Base-by-base conservation (phyloP, 1,284 basidiomycete genomes). In the Cutaneotrichosporon arboriforme region DNA sequence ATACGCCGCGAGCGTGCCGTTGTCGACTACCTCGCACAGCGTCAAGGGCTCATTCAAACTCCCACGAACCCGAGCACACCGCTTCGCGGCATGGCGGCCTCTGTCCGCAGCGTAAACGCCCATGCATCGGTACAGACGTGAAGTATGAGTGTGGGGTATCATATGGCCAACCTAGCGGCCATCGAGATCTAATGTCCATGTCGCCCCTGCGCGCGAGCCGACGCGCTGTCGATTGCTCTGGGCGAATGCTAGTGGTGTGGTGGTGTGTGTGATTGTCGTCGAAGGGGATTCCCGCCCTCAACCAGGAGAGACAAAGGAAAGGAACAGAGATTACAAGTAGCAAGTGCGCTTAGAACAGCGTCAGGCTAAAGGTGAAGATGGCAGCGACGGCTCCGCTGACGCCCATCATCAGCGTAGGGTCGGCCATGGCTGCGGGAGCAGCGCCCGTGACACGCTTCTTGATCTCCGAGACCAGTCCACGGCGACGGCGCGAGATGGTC, bases 91-190 rank as follows among this genome's bases (percentile, higher is more conserved):
- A n/a, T n/a, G n/a, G n/a, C n/a, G n/a, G n/a, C n/a, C n/a, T n/a
- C n/a, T n/a, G n/a, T n/a, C 26, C 26, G 26, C 26, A 31, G 26
- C 26, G 26, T 18, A 48, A 48, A 48, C 37, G 37, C 36, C 37
- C 46, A 48, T 46, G 35, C 45, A 46, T 46, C 21, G 37, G 20
- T 23, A 46, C 23, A 34, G 22, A 46, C 21, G 45, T 48, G 38
- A 48, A 22, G n/a, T 14, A 37, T 23, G 46, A 38, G 23, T 18
- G 43, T 45, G 33, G 43, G 26, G 43, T 45, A 45, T 45, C 43
- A 18, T 20, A 34, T 45, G 43, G 43, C 43, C 43, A 31, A 13
- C 26, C 7, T 18, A 18, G 31, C 18, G 18, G 43, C 43, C 43
- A 45, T 18, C 12, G 2, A 45, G 33, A 31, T 45, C 43, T 45